phyloP scores from a whole-genome alignment of 164 flowering plant species.

The Euptelea pleiosperma region DNA sequence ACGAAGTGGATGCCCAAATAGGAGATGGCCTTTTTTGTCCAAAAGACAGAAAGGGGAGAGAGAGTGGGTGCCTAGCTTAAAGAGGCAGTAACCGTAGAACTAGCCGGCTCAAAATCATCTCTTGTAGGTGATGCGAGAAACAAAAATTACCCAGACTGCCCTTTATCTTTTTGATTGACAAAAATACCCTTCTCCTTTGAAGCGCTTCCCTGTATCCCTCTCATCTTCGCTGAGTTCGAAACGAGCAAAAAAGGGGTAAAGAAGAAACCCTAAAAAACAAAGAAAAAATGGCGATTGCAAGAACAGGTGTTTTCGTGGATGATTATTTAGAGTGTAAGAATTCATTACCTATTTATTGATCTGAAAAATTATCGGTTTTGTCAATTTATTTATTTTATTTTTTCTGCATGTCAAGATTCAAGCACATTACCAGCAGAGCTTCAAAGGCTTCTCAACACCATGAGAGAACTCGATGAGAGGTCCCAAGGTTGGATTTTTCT shows the following conservation, averaged over 20 bases:
- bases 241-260: neutral
- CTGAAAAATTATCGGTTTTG: neutral
- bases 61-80: no score
- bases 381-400: neutral
- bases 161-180: no score
- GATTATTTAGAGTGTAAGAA: slow-evolving; percentile 88
- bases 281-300: slow-evolving; percentile 82
- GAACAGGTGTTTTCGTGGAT: slow-evolving; percentile 96
- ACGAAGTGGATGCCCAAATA: no score
- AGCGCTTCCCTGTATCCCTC: no score
- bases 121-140: no score
- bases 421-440: slow-evolving; percentile 97
- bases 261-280: slow-evolving; percentile 39
- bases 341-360: neutral
- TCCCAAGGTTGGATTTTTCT: slow-evolving; percentile 57
- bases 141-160: no score
- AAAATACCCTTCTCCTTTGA: no score
- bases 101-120: no score
- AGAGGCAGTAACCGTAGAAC: no score
- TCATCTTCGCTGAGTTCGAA: no score
- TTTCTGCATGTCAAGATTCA: slow-evolving; percentile 53
- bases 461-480: slow-evolving; percentile 92
- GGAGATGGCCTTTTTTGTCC: no score
- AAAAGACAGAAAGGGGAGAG: no score
- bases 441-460: slow-evolving; percentile 90